phyloP scores from a whole-genome alignment of 306 rosid species.

The Chamaecrista fasciculata region DNA sequence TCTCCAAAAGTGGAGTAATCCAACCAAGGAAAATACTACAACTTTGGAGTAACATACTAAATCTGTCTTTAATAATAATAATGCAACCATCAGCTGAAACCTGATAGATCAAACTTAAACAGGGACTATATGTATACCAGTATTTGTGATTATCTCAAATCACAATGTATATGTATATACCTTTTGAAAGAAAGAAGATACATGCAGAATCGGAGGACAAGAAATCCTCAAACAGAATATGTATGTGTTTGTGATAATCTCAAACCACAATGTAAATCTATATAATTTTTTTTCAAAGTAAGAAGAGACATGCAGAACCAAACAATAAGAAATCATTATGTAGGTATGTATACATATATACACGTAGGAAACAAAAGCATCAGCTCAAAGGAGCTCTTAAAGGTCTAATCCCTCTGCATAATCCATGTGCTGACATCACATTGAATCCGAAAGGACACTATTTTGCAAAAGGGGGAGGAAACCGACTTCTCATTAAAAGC shows the following conservation, averaged over 20 bases:
- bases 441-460: background rate
- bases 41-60: background rate
- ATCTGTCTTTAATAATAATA: background rate
- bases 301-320: background rate
- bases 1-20: background rate
- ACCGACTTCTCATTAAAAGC: background rate
- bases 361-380: background rate
- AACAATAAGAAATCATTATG: too few relatives aligned
- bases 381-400: background rate
- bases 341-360: too few relatives aligned
- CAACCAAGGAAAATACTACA: conserved; percentile 19
- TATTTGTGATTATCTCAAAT: conserved; percentile 25
- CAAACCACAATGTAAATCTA: too few relatives aligned
- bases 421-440: background rate
- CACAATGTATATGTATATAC: background rate
- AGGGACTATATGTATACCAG: background rate
- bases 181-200: background rate
- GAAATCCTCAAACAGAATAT: too few relatives aligned
- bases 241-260: too few relatives aligned
- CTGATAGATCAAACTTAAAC: background rate
- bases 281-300: background rate
- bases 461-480: background rate
- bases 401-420: background rate
- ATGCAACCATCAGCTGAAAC: background rate
- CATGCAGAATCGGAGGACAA: background rate